Percentiles rank a stretch among this genome's conserved stretches.
Conservation (phyloP, 2,329 filamentous ascomycete genomes). For the Pseudogymnoascus sp. region DNA sequence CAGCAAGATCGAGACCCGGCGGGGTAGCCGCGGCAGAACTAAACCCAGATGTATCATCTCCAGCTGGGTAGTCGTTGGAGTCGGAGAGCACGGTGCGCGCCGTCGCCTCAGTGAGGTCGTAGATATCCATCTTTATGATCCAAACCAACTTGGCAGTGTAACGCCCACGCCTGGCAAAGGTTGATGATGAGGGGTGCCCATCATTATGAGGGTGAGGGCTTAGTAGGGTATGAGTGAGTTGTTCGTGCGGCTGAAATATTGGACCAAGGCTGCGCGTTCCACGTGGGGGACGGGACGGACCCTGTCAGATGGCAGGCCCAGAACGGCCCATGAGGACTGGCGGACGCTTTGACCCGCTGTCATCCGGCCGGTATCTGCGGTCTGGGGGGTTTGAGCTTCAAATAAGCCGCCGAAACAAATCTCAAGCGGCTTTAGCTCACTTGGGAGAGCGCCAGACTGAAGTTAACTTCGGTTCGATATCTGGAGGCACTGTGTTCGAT, state of each 20-base stretch:
- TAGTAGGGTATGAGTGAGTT: background rate
- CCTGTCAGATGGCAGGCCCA: background rate
- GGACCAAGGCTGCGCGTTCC: background rate
- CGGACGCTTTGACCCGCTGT: background rate
- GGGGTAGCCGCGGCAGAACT: background rate
- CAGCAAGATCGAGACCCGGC: background rate
- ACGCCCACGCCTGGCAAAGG: background rate
- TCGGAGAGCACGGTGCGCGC: background rate
- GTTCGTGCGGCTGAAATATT: conserved; percentile 1
- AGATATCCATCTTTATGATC: background rate
- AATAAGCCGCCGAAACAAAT: background rate
- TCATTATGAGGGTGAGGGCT: background rate
- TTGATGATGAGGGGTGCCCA: background rate
- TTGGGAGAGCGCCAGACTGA: too few species aligned
- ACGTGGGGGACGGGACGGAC: background rate
- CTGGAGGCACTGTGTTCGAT: too few species aligned
- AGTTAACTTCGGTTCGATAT: too few species aligned
- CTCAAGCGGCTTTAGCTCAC: too few species aligned
- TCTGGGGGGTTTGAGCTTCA: background rate
- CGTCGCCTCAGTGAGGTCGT: background rate
- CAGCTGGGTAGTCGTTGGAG: background rate
- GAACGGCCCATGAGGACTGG: background rate
- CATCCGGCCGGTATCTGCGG: background rate
- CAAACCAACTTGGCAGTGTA: background rate
- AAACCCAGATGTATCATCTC: background rate